Evolutionary conservation across 495 filamentous ascomycete genomes (phyloP).

Genomic region (Neurospora sp.): DNA sequence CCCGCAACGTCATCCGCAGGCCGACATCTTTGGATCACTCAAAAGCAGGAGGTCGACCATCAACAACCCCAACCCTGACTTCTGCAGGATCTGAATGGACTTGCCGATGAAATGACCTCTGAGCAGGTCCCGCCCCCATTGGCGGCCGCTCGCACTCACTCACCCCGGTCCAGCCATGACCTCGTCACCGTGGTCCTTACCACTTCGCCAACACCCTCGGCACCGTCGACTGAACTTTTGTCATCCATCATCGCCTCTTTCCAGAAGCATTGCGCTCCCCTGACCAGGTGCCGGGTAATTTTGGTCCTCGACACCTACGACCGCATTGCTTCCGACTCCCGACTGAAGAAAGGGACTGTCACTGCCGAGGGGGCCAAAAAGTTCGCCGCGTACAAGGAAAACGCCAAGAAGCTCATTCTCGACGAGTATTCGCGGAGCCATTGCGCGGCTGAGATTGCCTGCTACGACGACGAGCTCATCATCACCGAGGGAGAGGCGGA

Average conservation of each 20-base stretch:
- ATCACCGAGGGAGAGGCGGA: slow-evolving; percentile 24
- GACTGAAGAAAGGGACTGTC: slow-evolving; percentile 37
- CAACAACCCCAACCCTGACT: background rate
- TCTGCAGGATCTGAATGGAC: background rate
- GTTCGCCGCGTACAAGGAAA: slow-evolving; percentile 29
- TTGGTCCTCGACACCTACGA: slow-evolving; percentile 39
- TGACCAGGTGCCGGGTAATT: slow-evolving; percentile 28
- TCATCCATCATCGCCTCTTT: slow-evolving; percentile 29
- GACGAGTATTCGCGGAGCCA: slow-evolving; percentile 12
- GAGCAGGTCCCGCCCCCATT: background rate
- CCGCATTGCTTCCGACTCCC: slow-evolving; percentile 22
- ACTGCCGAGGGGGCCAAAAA: slow-evolving; percentile 27
- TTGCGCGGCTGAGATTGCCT: background rate
- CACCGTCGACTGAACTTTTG: slow-evolving; percentile 35
- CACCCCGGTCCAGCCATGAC: slow-evolving; percentile 1
- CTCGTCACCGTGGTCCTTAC: slow-evolving; percentile 37
- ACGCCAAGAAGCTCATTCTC: slow-evolving; percentile 29
- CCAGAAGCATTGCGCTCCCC: slow-evolving; percentile 21
- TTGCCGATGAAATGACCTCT: slow-evolving; percentile 5
- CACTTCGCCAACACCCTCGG: slow-evolving; percentile 39
- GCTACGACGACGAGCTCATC: slow-evolving; percentile 1
- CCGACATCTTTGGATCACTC: background rate
- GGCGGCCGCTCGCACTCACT: background rate
- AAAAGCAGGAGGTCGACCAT: background rate
- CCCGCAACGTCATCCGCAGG: background rate